A percentile compares a stretch with the other conserved stretches of the same genome.
Conservation (phyloP, 306 rosid species). For the Begonia peltatifolia region DNA sequence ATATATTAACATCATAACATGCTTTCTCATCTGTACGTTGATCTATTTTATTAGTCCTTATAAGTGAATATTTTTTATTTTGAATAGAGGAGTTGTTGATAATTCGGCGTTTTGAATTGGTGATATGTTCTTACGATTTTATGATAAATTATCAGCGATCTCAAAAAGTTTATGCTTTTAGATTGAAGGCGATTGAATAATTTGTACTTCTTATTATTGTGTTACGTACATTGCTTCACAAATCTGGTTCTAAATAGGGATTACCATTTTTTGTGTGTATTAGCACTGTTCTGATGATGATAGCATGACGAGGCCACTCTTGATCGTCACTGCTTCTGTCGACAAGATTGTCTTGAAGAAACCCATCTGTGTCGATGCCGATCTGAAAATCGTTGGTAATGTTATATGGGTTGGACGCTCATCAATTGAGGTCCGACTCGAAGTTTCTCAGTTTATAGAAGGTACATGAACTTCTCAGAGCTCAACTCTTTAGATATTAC, state of each 20-base stretch:
- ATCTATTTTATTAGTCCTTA: too few relatives aligned
- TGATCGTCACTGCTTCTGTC: conserved; percentile 84
- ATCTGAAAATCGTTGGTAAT: conserved; percentile 74
- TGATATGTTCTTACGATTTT: too few relatives aligned
- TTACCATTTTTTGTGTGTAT: conserved; percentile 12
- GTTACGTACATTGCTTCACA: too few relatives aligned
- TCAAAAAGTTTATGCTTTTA: too few relatives aligned
- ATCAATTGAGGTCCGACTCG: conserved; percentile 82
- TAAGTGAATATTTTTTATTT: too few relatives aligned
- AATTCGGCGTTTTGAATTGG: too few relatives aligned
- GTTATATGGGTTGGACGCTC: conserved; percentile 94
- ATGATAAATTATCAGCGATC: too few relatives aligned
- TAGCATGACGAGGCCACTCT: conserved; percentile 72
- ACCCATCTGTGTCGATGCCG: conserved; percentile 67
- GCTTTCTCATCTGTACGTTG: too few relatives aligned
- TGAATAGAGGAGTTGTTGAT: too few relatives aligned
- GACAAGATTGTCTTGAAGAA: conserved; percentile 85
- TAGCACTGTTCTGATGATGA: conserved; percentile 85
- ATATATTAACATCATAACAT: too few relatives aligned
- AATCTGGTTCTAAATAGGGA: neutral
- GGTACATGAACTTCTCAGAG: conserved; percentile 20
- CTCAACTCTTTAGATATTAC: neutral
- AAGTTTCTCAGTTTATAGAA: conserved; percentile 43
- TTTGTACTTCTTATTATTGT: too few relatives aligned
- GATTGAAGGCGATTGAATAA: too few relatives aligned